Evolutionary conservation across 257 asterid genomes (phyloP), one percentile per base, ranked within the genome.

Genomic region (Salvia splendens): DNA sequence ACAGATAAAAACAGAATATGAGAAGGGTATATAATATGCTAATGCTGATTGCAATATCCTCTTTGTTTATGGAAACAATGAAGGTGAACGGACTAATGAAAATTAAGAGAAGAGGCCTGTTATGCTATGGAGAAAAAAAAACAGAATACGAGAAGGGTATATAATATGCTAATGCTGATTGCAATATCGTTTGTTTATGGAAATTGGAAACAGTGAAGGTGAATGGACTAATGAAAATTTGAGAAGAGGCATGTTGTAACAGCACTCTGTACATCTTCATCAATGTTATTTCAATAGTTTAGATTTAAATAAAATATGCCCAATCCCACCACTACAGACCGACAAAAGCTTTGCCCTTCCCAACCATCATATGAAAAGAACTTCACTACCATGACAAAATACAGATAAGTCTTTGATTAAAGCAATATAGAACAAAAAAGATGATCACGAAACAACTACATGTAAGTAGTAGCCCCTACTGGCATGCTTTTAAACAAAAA

Each of bases 201-300:
- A n/a, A n/a, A n/a, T n/a, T n/a, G n/a, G n/a, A 24, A 24, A 24
- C 30, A 24, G 2, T 24, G 30, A 24, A 24, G 30, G 30, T 24
- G 30, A 24, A 24, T 2, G 30, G 30, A 24, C 30, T 24, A 24
- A 24, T 24, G 30, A 24, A 24, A 24, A 24, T 24, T 24, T 0
- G 30, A 0, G 30, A 24, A 24, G 30, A 24, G 30, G 30, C 1
- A 1, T 24, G 30, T 24, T 24, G n/a, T 20, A 20, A 20, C 24
- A 20, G 24, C 3, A 8, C 50, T 36, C 38, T 9, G 8, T 40
- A 8, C 32, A 64, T 46, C 15, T 47, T 47, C 35, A 52, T 11
- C 52, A 12, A 40, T 53, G 6, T 50, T 15, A 16, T 36, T 65
- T 35, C 69, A 64, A 41, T 42, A 32, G 57, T 64, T 12, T 1